Evolutionary conservation across 1,139 yeast species (phyloP), one percentile per base, ranked within the genome.

Genomic region (Geotrichum europaeum): DNA sequence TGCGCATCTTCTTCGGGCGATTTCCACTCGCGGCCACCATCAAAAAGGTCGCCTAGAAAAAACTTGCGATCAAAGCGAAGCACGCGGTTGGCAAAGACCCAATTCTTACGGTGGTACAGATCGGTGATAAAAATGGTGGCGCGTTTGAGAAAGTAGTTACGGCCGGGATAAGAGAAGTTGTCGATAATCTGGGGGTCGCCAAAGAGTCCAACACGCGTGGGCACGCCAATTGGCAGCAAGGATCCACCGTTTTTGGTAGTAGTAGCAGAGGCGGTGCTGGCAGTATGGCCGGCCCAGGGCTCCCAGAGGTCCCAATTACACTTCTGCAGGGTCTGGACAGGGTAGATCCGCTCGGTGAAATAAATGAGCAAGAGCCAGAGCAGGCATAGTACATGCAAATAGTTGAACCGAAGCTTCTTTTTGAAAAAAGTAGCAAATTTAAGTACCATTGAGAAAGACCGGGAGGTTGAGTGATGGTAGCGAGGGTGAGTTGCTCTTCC

Each of bases 171-270:
- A 0, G 94, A 84, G 70, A 86, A 82, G 56, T 79, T 85, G 70
- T 94, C 98, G 66, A 92, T 87, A 51, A 94, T 79, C 71, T 94
- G 98, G 0, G 98, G 98, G 71, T 94, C 99, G 0, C 97, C 98
- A 53, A 89, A 78, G 20, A 94, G 72, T 0, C 88, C 87, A 1
- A 92, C 78, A 58, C 86, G 80, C 10, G 47, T n/a, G 4, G 47
- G 47, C 47, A 10, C 47, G 7, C 20, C 47, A 40, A 15, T n/a
- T n/a, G 47, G 47, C 9, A 15, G 10, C n/a, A 22, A 15, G 43
- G n/a, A 10, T 34, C 15, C 15, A 9, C 40, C n/a, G 18, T 36
- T 5, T 24, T 24, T 24, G 25, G 25, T 5, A 24, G 25, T 5
- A 15, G 18, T 18, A 5, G 18, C 18, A 5, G 43, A 2, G 6